Evolutionary conservation across 78 protist species (phyloP).

Genomic region (Polysphondylium violaceum): DNA sequence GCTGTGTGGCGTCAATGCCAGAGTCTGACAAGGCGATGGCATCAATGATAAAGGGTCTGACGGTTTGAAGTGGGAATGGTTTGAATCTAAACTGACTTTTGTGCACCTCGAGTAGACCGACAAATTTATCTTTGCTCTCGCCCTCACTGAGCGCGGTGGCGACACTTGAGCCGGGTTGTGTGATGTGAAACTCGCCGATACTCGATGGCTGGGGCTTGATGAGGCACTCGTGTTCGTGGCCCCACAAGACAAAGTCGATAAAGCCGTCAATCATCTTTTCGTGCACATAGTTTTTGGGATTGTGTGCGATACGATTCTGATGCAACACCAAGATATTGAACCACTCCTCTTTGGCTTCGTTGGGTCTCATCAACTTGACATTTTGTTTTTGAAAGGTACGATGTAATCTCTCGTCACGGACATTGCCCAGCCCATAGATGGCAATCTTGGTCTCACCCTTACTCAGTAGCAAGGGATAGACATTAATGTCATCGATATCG

Average conservation of each 20-base stretch:
- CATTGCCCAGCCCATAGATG: constrained; percentile 97
- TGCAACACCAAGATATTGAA: constrained; percentile 96
- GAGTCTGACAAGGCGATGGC: constrained; percentile 58
- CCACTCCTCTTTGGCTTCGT: constrained; percentile 88
- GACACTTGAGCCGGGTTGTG: constrained; percentile 97
- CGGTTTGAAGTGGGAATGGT: constrained; percentile 68
- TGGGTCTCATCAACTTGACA: constrained; percentile 86
- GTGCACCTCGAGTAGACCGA: constrained; percentile 84
- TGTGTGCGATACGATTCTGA: constrained; percentile 92
- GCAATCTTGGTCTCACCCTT: constrained; percentile 94
- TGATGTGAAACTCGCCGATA: constrained; percentile 67
- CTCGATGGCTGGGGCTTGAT: constrained; percentile 72
- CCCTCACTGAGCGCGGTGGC: constrained; percentile 92
- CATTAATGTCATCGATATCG: constrained; percentile 84
- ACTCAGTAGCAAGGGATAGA: constrained; percentile 91
- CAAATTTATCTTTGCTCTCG: constrained; percentile 92
- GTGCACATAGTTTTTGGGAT: constrained; percentile 85
- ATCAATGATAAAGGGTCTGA: constrained; percentile 86
- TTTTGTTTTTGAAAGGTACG: constrained; percentile 85
- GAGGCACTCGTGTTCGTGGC: constrained; percentile 97
- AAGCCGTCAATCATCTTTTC: constrained; percentile 89
- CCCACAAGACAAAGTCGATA: constrained; percentile 98
- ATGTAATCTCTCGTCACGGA: constrained; percentile 97
- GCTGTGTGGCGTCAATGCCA: constrained; percentile 65
- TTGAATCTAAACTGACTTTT: constrained; percentile 61